Conservation (phyloP, 2,329 filamentous ascomycete genomes). For the Fonsecaea pedrosoi region DNA sequence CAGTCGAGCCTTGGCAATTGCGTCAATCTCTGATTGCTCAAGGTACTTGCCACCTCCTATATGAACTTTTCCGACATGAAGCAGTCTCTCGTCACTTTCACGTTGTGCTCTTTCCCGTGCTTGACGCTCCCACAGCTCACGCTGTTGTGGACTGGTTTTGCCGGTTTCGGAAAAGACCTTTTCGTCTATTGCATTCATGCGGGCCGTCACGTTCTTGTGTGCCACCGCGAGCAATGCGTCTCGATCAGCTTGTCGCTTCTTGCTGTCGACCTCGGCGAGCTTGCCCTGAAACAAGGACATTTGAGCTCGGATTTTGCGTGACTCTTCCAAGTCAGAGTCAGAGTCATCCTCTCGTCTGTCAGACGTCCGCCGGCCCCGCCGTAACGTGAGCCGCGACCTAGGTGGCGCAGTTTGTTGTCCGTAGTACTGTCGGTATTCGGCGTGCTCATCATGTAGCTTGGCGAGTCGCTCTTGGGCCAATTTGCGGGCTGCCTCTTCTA, state of each 20-base stretch:
- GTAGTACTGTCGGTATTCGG: conserved; percentile 78
- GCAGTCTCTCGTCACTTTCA: conserved; percentile 66
- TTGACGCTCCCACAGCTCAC: conserved; percentile 79
- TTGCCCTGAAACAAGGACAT: conserved; percentile 78
- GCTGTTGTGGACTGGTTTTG: conserved; percentile 68
- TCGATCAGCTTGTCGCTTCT: conserved; percentile 77
- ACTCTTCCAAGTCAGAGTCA: conserved; percentile 70
- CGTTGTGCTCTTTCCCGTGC: conserved; percentile 72
- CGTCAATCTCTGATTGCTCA: conserved; percentile 77
- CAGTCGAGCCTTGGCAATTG: conserved; percentile 76
- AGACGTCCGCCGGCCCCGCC: conserved; percentile 67
- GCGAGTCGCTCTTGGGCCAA: conserved; percentile 82
- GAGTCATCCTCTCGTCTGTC: conserved; percentile 58
- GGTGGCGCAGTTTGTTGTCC: conserved; percentile 62
- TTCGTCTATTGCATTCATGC: conserved; percentile 81
- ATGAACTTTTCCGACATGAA: conserved; percentile 65
- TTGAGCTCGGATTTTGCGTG: conserved; percentile 74
- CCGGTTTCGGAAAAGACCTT: conserved; percentile 78
- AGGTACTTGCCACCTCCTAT: conserved; percentile 84
- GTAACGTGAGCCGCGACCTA: conserved; percentile 59
- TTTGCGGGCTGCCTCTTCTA: conserved; percentile 87
- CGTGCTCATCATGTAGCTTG: conserved; percentile 76
- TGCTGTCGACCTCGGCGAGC: conserved; percentile 71
- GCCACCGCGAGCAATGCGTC: conserved; percentile 77
- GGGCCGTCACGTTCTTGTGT: conserved; percentile 82